A percentile compares a stretch with the other conserved stretches of the same genome.
Evolutionary conservation across 768 basidiomycete species (phyloP).

Genomic region (Agaricus sinodeliciosus): DNA sequence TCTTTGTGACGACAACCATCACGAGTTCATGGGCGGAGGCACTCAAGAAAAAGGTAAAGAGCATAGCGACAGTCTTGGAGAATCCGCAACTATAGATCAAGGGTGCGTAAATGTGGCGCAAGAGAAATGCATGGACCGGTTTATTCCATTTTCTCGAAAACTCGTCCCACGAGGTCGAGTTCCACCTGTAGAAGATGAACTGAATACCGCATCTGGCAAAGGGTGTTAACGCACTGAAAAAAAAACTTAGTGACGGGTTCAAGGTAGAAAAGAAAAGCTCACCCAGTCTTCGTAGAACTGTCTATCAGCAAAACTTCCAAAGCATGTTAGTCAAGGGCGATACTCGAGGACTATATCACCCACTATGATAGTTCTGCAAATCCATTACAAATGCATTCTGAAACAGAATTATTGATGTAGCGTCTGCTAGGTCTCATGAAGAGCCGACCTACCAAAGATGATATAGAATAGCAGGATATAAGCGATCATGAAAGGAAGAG

Average conservation of each 20-base stretch:
- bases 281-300: constrained; percentile 98
- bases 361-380: constrained; percentile 92
- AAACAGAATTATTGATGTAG: neutral
- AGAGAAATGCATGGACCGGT: constrained; percentile 88
- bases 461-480: constrained; percentile 85
- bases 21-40: constrained; percentile 91
- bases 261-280: neutral
- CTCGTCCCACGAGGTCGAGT: constrained; percentile 94
- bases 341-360: constrained; percentile 17
- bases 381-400: constrained; percentile 94
- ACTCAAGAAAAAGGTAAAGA: constrained; percentile 87
- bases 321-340: constrained; percentile 2
- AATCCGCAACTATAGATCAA: constrained; percentile 63
- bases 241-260: neutral
- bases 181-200: constrained; percentile 58
- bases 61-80: constrained; percentile 77
- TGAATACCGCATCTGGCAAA: neutral
- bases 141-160: constrained; percentile 99
- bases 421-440: neutral
- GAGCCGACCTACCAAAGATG: constrained; percentile 56
- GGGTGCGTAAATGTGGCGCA: constrained; percentile 93
- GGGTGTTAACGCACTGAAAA: neutral
- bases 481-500: constrained; percentile 90
- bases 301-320: constrained; percentile 83
- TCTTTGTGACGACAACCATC: constrained; percentile 92